Evolutionary conservation across 495 filamentous ascomycete species (phyloP), one percentile per base, ranked within the genome.

Genomic region (Chaetomium tenue): DNA sequence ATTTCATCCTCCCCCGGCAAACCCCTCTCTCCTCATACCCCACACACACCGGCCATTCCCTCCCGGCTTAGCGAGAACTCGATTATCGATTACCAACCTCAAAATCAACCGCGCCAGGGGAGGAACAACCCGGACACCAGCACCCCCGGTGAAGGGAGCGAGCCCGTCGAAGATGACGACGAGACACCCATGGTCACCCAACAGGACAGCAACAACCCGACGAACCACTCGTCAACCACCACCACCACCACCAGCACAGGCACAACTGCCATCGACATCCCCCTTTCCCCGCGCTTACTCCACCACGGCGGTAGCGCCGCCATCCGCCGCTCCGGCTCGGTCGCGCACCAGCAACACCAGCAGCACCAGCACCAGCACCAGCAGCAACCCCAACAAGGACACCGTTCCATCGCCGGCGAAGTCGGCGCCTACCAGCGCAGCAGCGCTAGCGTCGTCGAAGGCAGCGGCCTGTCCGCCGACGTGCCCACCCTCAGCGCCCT

Each of bases 41-140:
- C 93, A 11, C 93, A 97, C 69, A 96, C 91, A 6, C 93, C 93
- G 5, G 91, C 93, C 20, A 90, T 97, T 52, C 92, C 93, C 40
- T 96, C 92, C 22, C 86, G 93, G n/a, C 76, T 98, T 51, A 95
- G 91, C 72, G 92, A 92, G 66, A 89, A 91, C 69, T 92, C 89
- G 59, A 89, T 91, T 58, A 86, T 89, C n/a, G 88, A 91, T 70
- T 91, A 93, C 69, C 77, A 82, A 28, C 74, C 80, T 18, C 67
- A 66, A 55, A 63, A 61, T 42, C 74, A 63, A 54, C 48, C 54
- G 66, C 66, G 62, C 63, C 66, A 64, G 33, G 48, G 63, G 16
- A 55, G 66, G 67, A 58, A 47, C 58, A 46, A 66, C 70, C n/a
- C 22, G 63, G 58, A 60, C 26, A 50, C 22, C 15, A 16, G 68